phyloP scores from a whole-genome alignment of 2,329 filamentous ascomycete genomes.

The Cytospora mali region DNA sequence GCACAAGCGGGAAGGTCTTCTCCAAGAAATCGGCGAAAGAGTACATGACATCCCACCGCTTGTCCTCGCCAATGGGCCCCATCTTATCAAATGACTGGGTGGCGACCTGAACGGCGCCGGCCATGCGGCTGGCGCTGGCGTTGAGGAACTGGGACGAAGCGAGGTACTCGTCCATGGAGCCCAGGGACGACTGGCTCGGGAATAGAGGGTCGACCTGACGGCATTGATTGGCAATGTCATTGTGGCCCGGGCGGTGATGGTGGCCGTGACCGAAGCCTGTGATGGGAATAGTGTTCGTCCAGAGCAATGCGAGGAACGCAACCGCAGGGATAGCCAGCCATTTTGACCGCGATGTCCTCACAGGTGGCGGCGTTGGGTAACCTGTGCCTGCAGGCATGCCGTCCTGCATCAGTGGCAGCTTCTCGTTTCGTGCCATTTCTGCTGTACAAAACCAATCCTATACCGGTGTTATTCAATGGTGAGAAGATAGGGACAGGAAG shows the following conservation, averaged over 20 bases:
- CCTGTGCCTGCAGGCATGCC: conserved; percentile 24
- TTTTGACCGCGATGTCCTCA: conserved; percentile 8
- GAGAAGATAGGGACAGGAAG: not conserved
- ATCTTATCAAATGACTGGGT: conserved; percentile 60
- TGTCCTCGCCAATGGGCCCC: conserved; percentile 55
- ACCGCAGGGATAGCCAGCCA: conserved; percentile 19
- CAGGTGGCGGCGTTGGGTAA: not conserved
- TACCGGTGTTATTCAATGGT: not conserved
- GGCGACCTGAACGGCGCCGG: conserved; percentile 54
- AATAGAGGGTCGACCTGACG: conserved; percentile 40
- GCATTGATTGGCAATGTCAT: conserved; percentile 33
- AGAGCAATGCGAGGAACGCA: conserved; percentile 14
- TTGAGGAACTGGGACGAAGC: conserved; percentile 38
- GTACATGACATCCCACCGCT: conserved; percentile 61
- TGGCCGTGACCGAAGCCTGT: conserved; percentile 1
- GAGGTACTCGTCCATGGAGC: conserved; percentile 39
- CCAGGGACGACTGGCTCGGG: conserved; percentile 34
- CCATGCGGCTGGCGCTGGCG: conserved; percentile 40
- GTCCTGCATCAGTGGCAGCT: conserved; percentile 39
- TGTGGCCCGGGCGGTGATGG: conserved; percentile 13
- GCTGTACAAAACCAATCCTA: not conserved
- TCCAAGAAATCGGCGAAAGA: conserved; percentile 54
- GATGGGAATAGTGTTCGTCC: conserved; percentile 15
- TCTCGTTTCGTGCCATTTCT: conserved; percentile 37
- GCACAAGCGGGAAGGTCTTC: conserved; percentile 55